These are phyloP conservation scores for Pholiota adiposa DNA, from an alignment of 1,284 basidiomycete species.

Conservation along the genomic window DNA sequence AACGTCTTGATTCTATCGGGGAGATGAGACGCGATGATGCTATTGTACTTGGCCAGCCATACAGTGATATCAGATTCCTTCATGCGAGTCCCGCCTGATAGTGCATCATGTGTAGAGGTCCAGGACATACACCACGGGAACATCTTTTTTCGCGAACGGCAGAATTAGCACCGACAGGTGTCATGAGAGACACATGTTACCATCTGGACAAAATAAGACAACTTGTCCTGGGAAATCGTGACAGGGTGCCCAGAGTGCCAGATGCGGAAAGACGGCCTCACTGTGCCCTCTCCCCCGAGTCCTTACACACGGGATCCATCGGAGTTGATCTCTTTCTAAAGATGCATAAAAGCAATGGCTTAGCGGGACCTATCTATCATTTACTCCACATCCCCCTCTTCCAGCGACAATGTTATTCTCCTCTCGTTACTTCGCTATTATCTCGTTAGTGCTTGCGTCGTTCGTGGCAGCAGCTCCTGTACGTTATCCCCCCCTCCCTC, in stretches of 20 bases:
- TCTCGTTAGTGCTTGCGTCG: slow-evolving; percentile 34
- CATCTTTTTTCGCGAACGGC: slow-evolving; percentile 22
- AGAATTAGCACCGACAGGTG: slow-evolving; percentile 24
- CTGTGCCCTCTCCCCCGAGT: slow-evolving; percentile 30
- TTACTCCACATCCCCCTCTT: slow-evolving; percentile 25
- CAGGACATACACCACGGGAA: slow-evolving; percentile 10
- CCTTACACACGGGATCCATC: slow-evolving; percentile 31
- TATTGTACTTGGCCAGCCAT: not conserved
- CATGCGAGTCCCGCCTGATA: slow-evolving; percentile 2
- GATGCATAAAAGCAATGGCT: slow-evolving; percentile 33
- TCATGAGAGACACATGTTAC: slow-evolving; percentile 25
- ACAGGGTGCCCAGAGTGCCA: slow-evolving; percentile 31
- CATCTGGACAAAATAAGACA: slow-evolving; percentile 24
- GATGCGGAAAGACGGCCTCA: slow-evolving; percentile 41
- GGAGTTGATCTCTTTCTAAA: slow-evolving; percentile 31
- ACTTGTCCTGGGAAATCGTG: slow-evolving; percentile 28
- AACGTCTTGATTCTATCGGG: not conserved
- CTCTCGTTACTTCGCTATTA: slow-evolving; percentile 33
- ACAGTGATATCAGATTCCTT: slow-evolving; percentile 5
- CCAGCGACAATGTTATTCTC: slow-evolving; percentile 31
- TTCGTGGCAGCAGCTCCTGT: slow-evolving; percentile 37
- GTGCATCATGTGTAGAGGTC: slow-evolving; percentile 4
- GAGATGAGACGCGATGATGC: slow-evolving; percentile 2
- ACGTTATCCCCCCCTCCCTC: slow-evolving; percentile 10
- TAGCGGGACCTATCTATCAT: slow-evolving; percentile 18